A percentile compares a stretch with the other conserved stretches of the same genome.
phyloP scores from a whole-genome alignment of 495 filamentous ascomycete genomes.

The Penicillium coffeae region DNA sequence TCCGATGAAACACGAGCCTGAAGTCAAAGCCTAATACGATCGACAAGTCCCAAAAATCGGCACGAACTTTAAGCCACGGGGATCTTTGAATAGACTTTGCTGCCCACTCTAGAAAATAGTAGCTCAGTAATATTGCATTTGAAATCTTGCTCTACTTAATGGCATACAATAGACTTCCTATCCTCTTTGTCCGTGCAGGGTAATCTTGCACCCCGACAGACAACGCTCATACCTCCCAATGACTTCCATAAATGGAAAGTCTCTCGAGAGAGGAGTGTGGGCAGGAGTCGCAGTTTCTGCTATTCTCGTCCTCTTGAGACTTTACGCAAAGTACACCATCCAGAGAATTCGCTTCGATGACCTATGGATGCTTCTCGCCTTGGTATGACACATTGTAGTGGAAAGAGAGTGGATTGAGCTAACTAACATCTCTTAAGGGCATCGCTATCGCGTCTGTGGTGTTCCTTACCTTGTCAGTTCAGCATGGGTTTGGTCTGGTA shows the following conservation, averaged over 20 bases:
- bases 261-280: slow-evolving; percentile 30
- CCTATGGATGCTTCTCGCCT: slow-evolving; percentile 33
- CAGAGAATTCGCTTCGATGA: slow-evolving; percentile 32
- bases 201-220: no score
- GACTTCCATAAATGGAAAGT: slow-evolving; percentile 18
- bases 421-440: slow-evolving; percentile 11
- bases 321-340: slow-evolving; percentile 36
- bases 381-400: slow-evolving; percentile 14
- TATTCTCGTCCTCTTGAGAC: slow-evolving; percentile 29
- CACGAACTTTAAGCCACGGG: no score
- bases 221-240: no score
- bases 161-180: no score
- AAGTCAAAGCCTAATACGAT: no score
- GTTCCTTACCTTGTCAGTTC: slow-evolving; percentile 22
- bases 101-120: no score
- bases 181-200: no score
- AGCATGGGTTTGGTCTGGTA: slow-evolving; percentile 30
- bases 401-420: neutral
- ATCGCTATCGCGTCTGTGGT: slow-evolving; percentile 25
- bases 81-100: no score
- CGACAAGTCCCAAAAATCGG: no score
- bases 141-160: no score
- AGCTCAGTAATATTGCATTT: no score
- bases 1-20: no score
- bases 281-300: slow-evolving; percentile 27